These are phyloP conservation scores for Aureobasidium musti DNA, from an alignment of 2,329 filamentous ascomycete species.

Conservation along the genomic window DNA sequence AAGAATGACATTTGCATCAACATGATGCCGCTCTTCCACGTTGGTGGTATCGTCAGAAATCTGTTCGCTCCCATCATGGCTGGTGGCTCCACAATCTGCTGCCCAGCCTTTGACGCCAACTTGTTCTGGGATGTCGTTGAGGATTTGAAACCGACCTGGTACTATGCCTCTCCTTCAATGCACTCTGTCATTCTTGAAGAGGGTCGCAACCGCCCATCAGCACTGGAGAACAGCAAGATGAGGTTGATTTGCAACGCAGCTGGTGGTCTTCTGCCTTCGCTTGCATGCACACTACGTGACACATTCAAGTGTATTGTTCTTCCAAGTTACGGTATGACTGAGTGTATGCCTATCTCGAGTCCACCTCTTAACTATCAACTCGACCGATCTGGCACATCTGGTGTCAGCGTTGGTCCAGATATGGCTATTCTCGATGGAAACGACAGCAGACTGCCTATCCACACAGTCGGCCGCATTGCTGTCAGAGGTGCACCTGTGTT, in stretches of 20 bases:
- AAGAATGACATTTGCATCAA: constrained; percentile 56
- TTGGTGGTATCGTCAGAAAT: constrained; percentile 57
- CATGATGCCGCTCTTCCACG: constrained; percentile 62
- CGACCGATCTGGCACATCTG: constrained; percentile 57
- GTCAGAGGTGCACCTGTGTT: constrained; percentile 57
- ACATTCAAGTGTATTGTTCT: constrained; percentile 57
- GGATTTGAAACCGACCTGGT: constrained; percentile 55
- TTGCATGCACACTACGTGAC: constrained; percentile 53
- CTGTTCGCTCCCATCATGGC: constrained; percentile 59
- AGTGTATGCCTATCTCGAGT: constrained; percentile 61
- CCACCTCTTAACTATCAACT: constrained; percentile 57
- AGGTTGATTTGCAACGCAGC: constrained; percentile 60
- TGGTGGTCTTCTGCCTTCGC: constrained; percentile 55
- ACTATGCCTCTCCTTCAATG: constrained; percentile 61
- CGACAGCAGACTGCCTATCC: constrained; percentile 39
- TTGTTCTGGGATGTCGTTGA: constrained; percentile 60
- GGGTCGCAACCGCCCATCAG: constrained; percentile 45
- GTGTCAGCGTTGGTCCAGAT: constrained; percentile 55
- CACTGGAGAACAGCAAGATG: constrained; percentile 50
- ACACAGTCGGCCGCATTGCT: constrained; percentile 51
- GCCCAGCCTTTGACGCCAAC: constrained; percentile 56
- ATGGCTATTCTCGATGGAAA: constrained; percentile 53
- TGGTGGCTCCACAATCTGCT: constrained; percentile 58
- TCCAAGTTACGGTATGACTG: constrained; percentile 62
- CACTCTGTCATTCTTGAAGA: constrained; percentile 58